A percentile compares a stretch with the other conserved stretches of the same genome.
Evolutionary conservation across 495 filamentous ascomycete genomes (phyloP).

Genomic region (Letharia lupina): DNA sequence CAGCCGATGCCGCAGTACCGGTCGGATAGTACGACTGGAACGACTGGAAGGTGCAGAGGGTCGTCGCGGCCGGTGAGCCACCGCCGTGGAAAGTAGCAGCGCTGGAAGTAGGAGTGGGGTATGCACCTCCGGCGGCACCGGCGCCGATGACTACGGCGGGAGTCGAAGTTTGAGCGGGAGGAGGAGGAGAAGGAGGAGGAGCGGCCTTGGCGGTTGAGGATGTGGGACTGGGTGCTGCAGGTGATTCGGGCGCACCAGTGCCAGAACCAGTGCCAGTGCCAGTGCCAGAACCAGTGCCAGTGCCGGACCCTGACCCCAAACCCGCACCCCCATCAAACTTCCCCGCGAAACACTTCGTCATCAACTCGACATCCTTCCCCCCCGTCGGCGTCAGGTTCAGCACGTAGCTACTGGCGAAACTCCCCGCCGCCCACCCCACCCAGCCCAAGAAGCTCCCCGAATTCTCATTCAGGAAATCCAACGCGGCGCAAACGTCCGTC

Average conservation of each 20-base stretch:
- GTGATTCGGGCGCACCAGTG: background rate
- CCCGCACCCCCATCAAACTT: slow-evolving; percentile 16
- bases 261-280: background rate
- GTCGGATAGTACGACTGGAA: background rate
- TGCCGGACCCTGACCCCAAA: background rate
- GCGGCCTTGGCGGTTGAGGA: background rate
- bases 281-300: background rate
- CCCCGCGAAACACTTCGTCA: slow-evolving; percentile 22
- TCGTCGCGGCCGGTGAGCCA: background rate
- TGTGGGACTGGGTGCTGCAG: background rate
- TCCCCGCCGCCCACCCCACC: slow-evolving; percentile 45
- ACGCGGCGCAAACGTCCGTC: slow-evolving; percentile 26
- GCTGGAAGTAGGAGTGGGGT: background rate
- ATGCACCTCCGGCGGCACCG: background rate
- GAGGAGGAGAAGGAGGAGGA: background rate
- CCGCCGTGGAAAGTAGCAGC: background rate
- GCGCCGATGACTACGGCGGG: background rate
- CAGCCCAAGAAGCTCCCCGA: slow-evolving; percentile 47
- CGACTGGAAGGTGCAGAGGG: slow-evolving; percentile 2
- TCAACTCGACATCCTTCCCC: slow-evolving; percentile 12
- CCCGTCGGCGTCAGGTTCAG: slow-evolving; percentile 14
- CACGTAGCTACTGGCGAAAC: slow-evolving; percentile 34
- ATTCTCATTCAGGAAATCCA: slow-evolving; percentile 36
- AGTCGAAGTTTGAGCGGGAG: background rate
- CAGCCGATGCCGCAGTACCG: background rate